phyloP scores from a whole-genome alignment of 257 asterid genomes.

The Nicotiana tomentosiformis region DNA sequence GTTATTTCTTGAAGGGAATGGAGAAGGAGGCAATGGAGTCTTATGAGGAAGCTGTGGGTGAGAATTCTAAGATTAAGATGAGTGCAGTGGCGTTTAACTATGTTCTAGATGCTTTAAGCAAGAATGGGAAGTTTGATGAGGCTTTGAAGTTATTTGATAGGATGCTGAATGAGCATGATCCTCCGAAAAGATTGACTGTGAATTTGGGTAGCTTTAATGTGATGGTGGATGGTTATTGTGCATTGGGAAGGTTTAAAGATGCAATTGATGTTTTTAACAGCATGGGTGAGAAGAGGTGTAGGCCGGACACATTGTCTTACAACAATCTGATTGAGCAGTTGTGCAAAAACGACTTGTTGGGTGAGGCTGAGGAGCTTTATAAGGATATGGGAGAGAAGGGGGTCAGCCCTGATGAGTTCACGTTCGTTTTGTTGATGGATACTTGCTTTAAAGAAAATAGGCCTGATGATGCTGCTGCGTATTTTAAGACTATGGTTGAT shows the following conservation, averaged over 20 bases:
- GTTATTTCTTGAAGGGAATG: conserved; percentile 79
- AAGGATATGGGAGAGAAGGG: conserved; percentile 59
- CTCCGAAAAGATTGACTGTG: conserved; percentile 63
- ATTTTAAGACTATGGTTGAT: conserved; percentile 81
- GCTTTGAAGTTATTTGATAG: conserved; percentile 66
- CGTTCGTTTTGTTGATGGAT: conserved; percentile 73
- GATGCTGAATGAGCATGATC: conserved; percentile 76
- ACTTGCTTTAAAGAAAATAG: conserved; percentile 72
- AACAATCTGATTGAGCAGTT: conserved; percentile 76
- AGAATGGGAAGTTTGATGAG: conserved; percentile 81
- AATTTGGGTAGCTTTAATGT: conserved; percentile 87
- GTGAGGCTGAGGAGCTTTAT: conserved; percentile 73
- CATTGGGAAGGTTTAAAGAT: conserved; percentile 52
- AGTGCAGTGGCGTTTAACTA: conserved; percentile 62
- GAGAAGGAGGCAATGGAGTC: conserved; percentile 81
- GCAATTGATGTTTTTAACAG: conserved; percentile 66
- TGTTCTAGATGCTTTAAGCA: conserved; percentile 72
- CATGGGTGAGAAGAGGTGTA: conserved; percentile 78
- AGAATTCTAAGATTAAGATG: conserved; percentile 56
- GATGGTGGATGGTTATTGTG: conserved; percentile 75
- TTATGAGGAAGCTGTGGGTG: conserved; percentile 48
- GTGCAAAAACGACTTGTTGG: conserved; percentile 60
- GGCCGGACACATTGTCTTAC: conserved; percentile 70
- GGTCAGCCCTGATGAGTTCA: conserved; percentile 78
- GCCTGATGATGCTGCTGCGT: conserved; percentile 70